These are phyloP conservation scores for Lactarius indigo DNA, from an alignment of 768 basidiomycete species.

Conservation along the genomic window DNA sequence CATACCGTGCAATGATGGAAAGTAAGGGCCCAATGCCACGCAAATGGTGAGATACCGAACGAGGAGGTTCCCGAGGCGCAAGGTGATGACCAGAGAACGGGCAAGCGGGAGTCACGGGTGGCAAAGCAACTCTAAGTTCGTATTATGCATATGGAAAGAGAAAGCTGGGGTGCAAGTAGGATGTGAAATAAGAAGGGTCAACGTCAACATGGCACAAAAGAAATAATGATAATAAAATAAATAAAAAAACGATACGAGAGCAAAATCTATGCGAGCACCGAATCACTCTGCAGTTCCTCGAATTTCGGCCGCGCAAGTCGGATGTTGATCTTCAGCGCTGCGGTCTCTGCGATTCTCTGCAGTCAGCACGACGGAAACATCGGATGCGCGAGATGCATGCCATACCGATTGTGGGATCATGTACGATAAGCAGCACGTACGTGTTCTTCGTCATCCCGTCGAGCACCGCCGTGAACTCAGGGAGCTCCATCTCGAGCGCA, in stretches of 20 bases:
- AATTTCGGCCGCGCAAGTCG: slow-evolving; percentile 83
- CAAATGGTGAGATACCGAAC: background rate
- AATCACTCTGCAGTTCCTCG: slow-evolving; percentile 82
- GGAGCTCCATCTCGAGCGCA: slow-evolving; percentile 80
- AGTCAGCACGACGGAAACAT: slow-evolving; percentile 10
- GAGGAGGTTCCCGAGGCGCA: background rate
- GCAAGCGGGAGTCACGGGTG: background rate
- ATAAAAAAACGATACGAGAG: background rate
- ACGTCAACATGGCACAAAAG: slow-evolving; percentile 12
- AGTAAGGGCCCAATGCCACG: background rate
- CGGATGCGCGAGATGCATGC: slow-evolving; percentile 7
- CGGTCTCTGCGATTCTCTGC: slow-evolving; percentile 60
- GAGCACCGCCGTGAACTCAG: slow-evolving; percentile 83
- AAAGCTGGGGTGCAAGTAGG: background rate
- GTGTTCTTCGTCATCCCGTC: slow-evolving; percentile 93
- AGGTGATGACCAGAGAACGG: background rate
- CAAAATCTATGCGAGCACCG: slow-evolving; percentile 14
- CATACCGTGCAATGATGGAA: background rate
- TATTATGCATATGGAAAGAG: background rate
- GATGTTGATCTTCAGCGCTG: slow-evolving; percentile 84
- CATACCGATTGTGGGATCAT: slow-evolving; percentile 84
- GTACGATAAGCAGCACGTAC: slow-evolving; percentile 85
- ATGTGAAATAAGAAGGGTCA: background rate
- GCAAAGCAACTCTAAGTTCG: background rate
- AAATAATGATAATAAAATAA: slow-evolving; percentile 20